phyloP scores from a whole-genome alignment of 495 filamentous ascomycete genomes.

The Chlorociboria aeruginascens region DNA sequence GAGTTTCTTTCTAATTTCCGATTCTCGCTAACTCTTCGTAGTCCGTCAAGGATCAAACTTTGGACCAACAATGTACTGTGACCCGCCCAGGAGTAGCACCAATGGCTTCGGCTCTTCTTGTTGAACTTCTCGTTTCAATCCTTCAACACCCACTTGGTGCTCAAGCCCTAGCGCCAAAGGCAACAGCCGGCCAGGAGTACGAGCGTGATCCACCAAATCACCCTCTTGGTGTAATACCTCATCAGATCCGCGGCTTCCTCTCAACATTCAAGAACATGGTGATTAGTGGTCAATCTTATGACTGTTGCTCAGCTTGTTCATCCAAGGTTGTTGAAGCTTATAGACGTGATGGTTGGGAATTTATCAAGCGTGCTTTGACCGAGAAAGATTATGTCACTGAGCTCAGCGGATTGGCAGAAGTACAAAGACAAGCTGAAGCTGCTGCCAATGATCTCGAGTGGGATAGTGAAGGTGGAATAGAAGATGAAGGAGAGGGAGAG shows the following conservation, averaged over 20 bases:
- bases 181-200: constrained; percentile 22
- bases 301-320: constrained; percentile 88
- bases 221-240: constrained; percentile 79
- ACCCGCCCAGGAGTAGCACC: constrained; percentile 86
- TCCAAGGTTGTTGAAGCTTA: constrained; percentile 63
- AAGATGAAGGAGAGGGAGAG: constrained; percentile 31
- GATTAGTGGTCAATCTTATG: constrained; percentile 71
- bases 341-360: constrained; percentile 64
- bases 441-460: constrained; percentile 47
- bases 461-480: constrained; percentile 36
- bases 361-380: constrained; percentile 75
- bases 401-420: constrained; percentile 81
- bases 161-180: constrained; percentile 38
- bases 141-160: constrained; percentile 67
- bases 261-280: constrained; percentile 71
- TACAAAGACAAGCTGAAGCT: constrained; percentile 71
- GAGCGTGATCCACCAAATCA: constrained; percentile 49
- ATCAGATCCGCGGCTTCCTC: constrained; percentile 90
- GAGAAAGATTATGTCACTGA: constrained; percentile 83
- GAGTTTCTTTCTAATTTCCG: constrained; percentile 21
- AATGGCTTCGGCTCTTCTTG: constrained; percentile 84
- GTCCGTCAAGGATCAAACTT: constrained; percentile 81
- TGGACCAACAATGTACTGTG: constrained; percentile 97
- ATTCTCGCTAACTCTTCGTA: constrained; percentile 1
- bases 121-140: constrained; percentile 78